A percentile compares a stretch with the other conserved stretches of the same genome.
phyloP scores from a whole-genome alignment of 2,329 filamentous ascomycete genomes.

The Diplodia mutila region DNA sequence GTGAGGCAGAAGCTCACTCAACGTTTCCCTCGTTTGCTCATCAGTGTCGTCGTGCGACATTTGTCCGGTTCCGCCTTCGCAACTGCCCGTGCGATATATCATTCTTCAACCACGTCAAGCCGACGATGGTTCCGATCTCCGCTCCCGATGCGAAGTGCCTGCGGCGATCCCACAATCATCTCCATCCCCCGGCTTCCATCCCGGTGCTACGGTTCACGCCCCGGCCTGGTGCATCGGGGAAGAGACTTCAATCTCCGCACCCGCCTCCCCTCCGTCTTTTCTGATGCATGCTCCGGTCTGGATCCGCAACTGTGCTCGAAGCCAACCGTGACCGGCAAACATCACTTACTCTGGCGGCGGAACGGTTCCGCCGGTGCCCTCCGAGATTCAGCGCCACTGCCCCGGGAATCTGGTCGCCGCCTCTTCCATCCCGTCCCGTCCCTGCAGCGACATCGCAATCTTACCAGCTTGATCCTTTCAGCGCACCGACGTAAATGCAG shows the following conservation, averaged over 20 bases:
- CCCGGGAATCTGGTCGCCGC: neutral
- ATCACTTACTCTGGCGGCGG: neutral
- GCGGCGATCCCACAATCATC: neutral
- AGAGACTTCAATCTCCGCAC: neutral
- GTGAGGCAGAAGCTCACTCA: no score
- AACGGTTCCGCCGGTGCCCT: neutral
- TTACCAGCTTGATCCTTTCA: slow-evolving; percentile 8
- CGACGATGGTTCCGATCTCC: neutral
- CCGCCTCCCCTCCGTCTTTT: neutral
- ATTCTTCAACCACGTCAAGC: neutral
- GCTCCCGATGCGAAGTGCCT: neutral
- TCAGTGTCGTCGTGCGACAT: neutral
- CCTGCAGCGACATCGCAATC: neutral
- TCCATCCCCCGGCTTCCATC: neutral
- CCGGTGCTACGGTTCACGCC: neutral
- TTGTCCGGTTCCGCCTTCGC: neutral
- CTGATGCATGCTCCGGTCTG: neutral
- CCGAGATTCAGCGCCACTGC: neutral
- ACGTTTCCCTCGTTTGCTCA: neutral
- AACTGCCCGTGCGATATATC: neutral
- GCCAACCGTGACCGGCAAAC: no score
- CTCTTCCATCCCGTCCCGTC: neutral
- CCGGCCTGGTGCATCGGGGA: neutral
- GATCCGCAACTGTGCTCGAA: neutral
- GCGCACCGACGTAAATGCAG: neutral